These are phyloP conservation scores for Lolium rigidum DNA, from an alignment of 176 grass and related monocot genomes.

Conservation along the genomic window DNA sequence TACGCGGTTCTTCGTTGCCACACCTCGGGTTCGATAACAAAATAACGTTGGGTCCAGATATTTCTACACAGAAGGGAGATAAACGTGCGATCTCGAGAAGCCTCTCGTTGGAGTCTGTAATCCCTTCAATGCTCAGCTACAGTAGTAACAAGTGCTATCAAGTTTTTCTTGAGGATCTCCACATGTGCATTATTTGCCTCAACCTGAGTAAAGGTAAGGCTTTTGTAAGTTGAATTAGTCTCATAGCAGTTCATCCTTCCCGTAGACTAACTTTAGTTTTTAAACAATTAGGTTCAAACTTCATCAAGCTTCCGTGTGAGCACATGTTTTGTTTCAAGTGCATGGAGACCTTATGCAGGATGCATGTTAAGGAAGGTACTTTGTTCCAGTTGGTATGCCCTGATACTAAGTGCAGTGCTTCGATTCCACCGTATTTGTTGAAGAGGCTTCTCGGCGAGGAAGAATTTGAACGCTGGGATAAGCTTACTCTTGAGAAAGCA, in stretches of 20 bases:
- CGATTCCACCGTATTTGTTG: constrained; percentile 56
- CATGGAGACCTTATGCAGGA: constrained; percentile 51
- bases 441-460: constrained; percentile 52
- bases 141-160: constrained; percentile 36
- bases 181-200: constrained; percentile 58
- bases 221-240: background rate
- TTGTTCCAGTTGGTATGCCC: constrained; percentile 60
- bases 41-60: constrained; percentile 43
- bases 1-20: constrained; percentile 46
- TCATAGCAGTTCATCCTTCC: background rate
- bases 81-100: constrained; percentile 42
- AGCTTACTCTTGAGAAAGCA: constrained; percentile 62
- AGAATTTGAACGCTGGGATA: constrained; percentile 71
- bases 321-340: constrained; percentile 42
- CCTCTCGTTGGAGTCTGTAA: constrained; percentile 38
- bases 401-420: constrained; percentile 53
- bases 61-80: background rate
- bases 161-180: constrained; percentile 55
- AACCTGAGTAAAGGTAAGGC: constrained; percentile 44
- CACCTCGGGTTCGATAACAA: constrained; percentile 48
- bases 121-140: constrained; percentile 52
- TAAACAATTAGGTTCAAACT: constrained; percentile 48
- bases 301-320: constrained; percentile 41
- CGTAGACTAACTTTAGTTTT: constrained; percentile 14
- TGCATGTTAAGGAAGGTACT: constrained; percentile 55